Percentiles rank a stretch among this genome's conserved stretches.
These are phyloP conservation scores for Pseudopyrenochaeta lycopersici DNA, from an alignment of 2,329 filamentous ascomycete species.

Conservation along the genomic window DNA sequence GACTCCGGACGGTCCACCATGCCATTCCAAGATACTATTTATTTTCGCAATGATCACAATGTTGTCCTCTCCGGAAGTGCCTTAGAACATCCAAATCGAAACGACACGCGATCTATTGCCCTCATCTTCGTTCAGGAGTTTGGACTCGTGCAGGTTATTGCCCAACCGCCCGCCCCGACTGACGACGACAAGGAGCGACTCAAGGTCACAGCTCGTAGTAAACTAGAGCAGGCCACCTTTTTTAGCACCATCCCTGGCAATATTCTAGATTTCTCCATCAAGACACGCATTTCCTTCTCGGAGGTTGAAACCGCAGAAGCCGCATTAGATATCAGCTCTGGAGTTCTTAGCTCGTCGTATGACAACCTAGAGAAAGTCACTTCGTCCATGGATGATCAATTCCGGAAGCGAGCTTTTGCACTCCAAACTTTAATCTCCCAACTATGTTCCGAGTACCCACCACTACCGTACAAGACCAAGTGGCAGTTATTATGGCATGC, in stretches of 20 bases:
- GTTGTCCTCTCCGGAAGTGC: slow-evolving; percentile 61
- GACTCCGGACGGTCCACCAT: slow-evolving; percentile 48
- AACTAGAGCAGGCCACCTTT: slow-evolving; percentile 94
- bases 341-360: slow-evolving; percentile 81
- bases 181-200: slow-evolving; percentile 52
- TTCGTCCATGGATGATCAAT: slow-evolving; percentile 81
- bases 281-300: slow-evolving; percentile 72
- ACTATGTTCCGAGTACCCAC: slow-evolving; percentile 69
- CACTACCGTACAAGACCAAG: slow-evolving; percentile 72
- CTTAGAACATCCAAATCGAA: slow-evolving; percentile 55
- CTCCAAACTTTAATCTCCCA: slow-evolving; percentile 78
- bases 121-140: slow-evolving; percentile 66
- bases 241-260: slow-evolving; percentile 84
- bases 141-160: slow-evolving; percentile 65
- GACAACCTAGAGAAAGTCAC: slow-evolving; percentile 76
- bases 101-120: slow-evolving; percentile 52
- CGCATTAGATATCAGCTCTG: slow-evolving; percentile 78
- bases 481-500: slow-evolving; percentile 90
- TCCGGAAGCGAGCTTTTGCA: slow-evolving; percentile 76
- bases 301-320: slow-evolving; percentile 77
- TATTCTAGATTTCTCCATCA: slow-evolving; percentile 83
- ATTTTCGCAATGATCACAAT: slow-evolving; percentile 68
- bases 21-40: slow-evolving; percentile 86
- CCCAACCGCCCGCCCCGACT: slow-evolving; percentile 67
- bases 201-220: slow-evolving; percentile 81